Evolutionary conservation across 2,329 filamentous ascomycete genomes (phyloP), one percentile per base, ranked within the genome.

Genomic region (Mollisiaceae sp.): DNA sequence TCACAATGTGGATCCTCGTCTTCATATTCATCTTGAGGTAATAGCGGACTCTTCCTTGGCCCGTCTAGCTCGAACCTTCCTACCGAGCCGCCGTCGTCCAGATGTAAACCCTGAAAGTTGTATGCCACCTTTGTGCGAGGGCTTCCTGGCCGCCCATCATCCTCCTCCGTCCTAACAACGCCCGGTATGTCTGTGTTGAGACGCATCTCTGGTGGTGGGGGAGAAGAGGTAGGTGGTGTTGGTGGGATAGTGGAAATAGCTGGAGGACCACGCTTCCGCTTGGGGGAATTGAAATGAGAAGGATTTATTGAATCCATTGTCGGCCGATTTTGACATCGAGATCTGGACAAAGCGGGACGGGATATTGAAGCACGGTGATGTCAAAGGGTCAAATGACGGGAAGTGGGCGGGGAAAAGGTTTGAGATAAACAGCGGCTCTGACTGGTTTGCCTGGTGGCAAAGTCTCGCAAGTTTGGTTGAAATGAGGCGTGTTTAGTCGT

Each of bases 41-140:
- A 22, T 15, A 41, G 41, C 45, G 45, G 63, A 15, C n/a, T 47
- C 24, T 22, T 36, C 27, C 20, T 27, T 35, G 52, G 57, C 6
- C n/a, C 52, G 55, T 65, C 60, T n/a, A 75, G 59, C 54, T 72
- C 65, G 12, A 76, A 64, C 38, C 68, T 70, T 24, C 61, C 69
- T 14, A 72, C 64, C 6, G 60, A 61, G 1, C 62, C 62, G 11
- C 62, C 64, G 52, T 71, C 69, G 58, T 69, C 69, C 12, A 77
- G 57, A n/a, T 72, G 68, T 36, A 77, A 62, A 9, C 69, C 73
- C 65, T 75, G 71, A 39, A 77, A 74, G 45, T 72, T 68, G 59
- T 74, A 71, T 22, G 74, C 72, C 4, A 76, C 74, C 62, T 72
- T 75, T 22, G 74, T 72, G 9, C 74, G 67, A 20, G 74, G 75